Percentiles rank a stretch among this genome's conserved stretches.
Conservation (phyloP, 495 filamentous ascomycete species). For the Wilcoxina mikolae region DNA sequence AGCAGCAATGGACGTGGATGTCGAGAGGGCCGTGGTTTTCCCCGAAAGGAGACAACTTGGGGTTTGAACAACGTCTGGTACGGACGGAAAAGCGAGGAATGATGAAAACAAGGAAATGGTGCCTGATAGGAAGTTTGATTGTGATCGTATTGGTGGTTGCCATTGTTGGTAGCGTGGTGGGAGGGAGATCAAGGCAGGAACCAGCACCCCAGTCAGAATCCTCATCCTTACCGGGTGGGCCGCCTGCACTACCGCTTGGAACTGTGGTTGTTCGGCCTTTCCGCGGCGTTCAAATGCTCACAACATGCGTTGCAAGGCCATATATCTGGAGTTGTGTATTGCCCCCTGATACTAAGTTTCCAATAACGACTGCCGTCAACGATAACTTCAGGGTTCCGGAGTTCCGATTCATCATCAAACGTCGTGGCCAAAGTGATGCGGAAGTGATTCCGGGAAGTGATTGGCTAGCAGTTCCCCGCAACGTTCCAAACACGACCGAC, state of each 20-base stretch:
- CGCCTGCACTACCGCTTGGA: constrained; percentile 13
- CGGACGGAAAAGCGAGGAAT: not conserved
- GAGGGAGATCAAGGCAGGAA: not conserved
- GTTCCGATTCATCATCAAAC: constrained; percentile 18
- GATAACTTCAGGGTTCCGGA: constrained; percentile 3
- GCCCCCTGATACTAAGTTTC: constrained; percentile 15
- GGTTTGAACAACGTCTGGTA: not conserved
- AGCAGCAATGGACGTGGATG: not conserved
- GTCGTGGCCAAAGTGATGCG: not conserved
- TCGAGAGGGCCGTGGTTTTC: not conserved
- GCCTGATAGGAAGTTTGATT: not conserved
- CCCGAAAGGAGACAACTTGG: not conserved
- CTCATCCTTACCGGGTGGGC: not conserved
- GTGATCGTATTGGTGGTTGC: not conserved
- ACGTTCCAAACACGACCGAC: constrained; percentile 8
- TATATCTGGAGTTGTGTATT: constrained; percentile 20
- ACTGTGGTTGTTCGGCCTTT: constrained; percentile 7
- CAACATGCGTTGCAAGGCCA: constrained; percentile 8
- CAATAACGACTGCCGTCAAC: not conserved
- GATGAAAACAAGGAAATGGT: not conserved
- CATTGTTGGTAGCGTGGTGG: not conserved
- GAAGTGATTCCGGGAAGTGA: not conserved
- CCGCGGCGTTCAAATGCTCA: not conserved
- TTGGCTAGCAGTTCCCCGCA: constrained; percentile 16
- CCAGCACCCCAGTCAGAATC: not conserved